These are phyloP conservation scores for Hyphodiscus hymeniophilus DNA, from an alignment of 495 filamentous ascomycete species.

Conservation along the genomic window DNA sequence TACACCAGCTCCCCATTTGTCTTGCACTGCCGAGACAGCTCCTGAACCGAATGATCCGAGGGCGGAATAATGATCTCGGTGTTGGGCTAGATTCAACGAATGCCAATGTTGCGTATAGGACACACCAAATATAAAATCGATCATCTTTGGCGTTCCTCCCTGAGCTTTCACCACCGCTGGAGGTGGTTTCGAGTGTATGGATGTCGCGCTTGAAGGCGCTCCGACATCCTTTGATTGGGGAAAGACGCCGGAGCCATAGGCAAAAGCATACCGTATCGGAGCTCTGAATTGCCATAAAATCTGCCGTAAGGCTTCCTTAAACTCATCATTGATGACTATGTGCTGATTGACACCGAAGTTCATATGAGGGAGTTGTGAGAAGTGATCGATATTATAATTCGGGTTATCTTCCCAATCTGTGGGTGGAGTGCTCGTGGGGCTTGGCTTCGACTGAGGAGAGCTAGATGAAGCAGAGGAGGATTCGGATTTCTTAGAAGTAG, in stretches of 20 bases:
- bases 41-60: conserved; percentile 80
- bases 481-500: not conserved
- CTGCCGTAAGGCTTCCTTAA: conserved; percentile 81
- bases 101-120: conserved; percentile 97
- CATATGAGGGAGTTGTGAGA: conserved; percentile 77
- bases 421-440: conserved; percentile 6
- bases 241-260: conserved; percentile 96
- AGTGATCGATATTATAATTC: conserved; percentile 63
- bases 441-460: conserved; percentile 1
- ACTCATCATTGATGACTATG: conserved; percentile 86
- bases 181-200: conserved; percentile 68
- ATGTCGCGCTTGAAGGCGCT: conserved; percentile 25
- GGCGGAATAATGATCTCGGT: conserved; percentile 86
- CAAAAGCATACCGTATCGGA: conserved; percentile 91
- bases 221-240: conserved; percentile 52
- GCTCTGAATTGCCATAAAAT: conserved; percentile 91
- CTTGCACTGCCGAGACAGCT: conserved; percentile 74
- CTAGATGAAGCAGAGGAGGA: not conserved
- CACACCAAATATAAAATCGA: conserved; percentile 96
- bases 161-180: conserved; percentile 72
- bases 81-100: conserved; percentile 76
- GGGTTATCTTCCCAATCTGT: conserved; percentile 70
- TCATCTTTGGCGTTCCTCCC: conserved; percentile 85
- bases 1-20: conserved; percentile 82
- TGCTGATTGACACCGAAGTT: conserved; percentile 95